Percentiles rank a stretch among this genome's conserved stretches.
These are phyloP conservation scores for Penicillium sp. DNA, from an alignment of 2,329 filamentous ascomycete genomes.

Conservation along the genomic window DNA sequence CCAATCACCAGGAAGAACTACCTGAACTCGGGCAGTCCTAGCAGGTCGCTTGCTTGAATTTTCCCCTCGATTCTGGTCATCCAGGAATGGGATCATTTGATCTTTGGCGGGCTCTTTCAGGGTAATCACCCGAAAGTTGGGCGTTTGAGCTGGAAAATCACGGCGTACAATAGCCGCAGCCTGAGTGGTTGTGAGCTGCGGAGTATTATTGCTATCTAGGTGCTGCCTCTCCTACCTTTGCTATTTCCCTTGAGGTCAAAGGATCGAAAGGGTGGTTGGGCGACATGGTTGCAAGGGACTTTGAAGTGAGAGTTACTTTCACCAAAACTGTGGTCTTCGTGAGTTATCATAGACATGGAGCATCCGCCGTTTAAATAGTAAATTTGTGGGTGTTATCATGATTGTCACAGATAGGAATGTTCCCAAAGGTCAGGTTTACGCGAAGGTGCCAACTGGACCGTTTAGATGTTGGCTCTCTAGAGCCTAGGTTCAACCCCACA, in stretches of 20 bases:
- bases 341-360: neutral
- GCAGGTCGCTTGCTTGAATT: slow-evolving; percentile 23
- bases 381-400: neutral
- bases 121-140: slow-evolving; percentile 54
- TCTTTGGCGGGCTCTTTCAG: slow-evolving; percentile 54
- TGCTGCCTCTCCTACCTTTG: slow-evolving; percentile 18
- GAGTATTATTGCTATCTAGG: neutral
- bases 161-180: slow-evolving; percentile 35
- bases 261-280: slow-evolving; percentile 34
- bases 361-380: neutral
- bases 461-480: neutral
- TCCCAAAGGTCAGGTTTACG: neutral
- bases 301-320: neutral
- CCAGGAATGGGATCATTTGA: slow-evolving; percentile 50
- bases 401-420: neutral
- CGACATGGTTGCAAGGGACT: neutral
- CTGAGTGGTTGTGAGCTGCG: neutral
- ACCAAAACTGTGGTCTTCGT: neutral
- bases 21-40: slow-evolving; percentile 46
- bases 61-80: slow-evolving; percentile 42
- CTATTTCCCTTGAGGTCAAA: slow-evolving; percentile 33
- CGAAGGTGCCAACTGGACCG: neutral
- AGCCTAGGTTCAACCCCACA: neutral
- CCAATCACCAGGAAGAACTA: slow-evolving; percentile 10
- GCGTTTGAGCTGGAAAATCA: slow-evolving; percentile 32